Base-by-base conservation (phyloP, 2,329 filamentous ascomycete species). In the Beauveria bassiana region DNA sequence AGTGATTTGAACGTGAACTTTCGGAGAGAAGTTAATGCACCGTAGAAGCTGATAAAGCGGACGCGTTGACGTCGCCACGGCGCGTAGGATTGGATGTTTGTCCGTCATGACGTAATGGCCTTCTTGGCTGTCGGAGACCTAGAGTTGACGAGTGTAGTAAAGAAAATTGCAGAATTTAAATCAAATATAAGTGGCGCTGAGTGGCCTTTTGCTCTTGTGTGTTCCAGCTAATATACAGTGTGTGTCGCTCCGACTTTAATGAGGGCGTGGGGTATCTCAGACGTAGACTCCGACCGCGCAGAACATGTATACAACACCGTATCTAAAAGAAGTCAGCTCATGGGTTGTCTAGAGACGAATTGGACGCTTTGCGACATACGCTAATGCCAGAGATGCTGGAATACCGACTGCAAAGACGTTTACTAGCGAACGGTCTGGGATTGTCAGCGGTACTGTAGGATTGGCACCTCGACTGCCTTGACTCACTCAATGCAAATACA, bases 221-320 rank as follows among this genome's bases (percentile, higher is more conserved):
- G 67, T 62, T 70, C 68, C 70, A 70, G 71, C 71, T 76, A 76
- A 66, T 72, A 65, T 75, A 75, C 72, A 75, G 64, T 65, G 67
- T 66, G 64, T 67, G 67, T 65, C 66, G 67, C 65, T 58, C 61
- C 63, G 67, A 66, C 68, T 59, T 68, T 67, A 65, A 64, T 65
- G 58, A 67, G 71, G 73, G 72, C 64, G 66, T 63, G 69, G 74
- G 78, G 77, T 79, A 78, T 85, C 74, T 81, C 85, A 99, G 75
- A 99, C 91, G 86, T 99, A 98, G 72, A 99, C 95, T 74, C 95
- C 95, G 73, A 95, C 95, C 64, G 93, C 95, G 78, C 95, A 99
- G 78, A 99, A 98, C 89, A 97, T 96, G 78, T 95, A 97, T 51
- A 99, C 92, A 56, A 93, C 88, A 69, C 95, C 95, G 75, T 96